Evolutionary conservation across 352 stramenopile species (phyloP).

Genomic region (Globisporangium emineosum): DNA sequence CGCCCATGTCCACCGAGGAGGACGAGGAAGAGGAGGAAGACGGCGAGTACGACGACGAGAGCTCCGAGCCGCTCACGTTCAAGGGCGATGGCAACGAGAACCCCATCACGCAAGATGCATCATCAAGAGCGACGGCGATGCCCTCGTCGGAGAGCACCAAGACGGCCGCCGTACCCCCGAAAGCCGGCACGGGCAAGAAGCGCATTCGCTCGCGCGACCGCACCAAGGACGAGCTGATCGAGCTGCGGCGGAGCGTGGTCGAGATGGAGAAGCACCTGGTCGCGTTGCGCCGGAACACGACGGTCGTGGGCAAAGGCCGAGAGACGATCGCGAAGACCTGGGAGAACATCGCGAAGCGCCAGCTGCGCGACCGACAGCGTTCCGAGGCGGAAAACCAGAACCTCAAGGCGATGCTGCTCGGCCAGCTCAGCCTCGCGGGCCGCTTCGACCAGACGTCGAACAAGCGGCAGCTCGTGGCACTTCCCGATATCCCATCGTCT

Average conservation of each 20-base stretch:
- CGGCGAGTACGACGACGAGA: not conserved
- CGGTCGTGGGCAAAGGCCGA: conserved; percentile 12
- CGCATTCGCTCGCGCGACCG: conserved; percentile 14
- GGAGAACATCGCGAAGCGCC: conserved; percentile 15
- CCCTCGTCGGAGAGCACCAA: not conserved
- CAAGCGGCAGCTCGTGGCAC: conserved; percentile 17
- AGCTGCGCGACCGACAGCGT: conserved; percentile 11
- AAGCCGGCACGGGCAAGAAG: conserved; percentile 9
- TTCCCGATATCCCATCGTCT: not conserved
- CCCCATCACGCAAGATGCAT: not conserved
- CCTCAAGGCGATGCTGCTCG: conserved; percentile 19
- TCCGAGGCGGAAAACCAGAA: conserved; percentile 17
- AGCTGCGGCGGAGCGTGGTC: conserved; percentile 9
- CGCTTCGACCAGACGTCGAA: conserved; percentile 17
- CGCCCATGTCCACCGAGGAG: conserved; percentile 14
- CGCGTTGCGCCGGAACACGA: conserved; percentile 13
- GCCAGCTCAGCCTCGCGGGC: conserved; percentile 14
- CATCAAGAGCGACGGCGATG: not conserved
- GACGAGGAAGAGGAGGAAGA: conserved; percentile 12
- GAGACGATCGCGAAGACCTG: conserved; percentile 10
- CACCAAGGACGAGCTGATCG: conserved; percentile 17
- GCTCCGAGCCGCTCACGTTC: not conserved
- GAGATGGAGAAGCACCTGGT: conserved; percentile 16
- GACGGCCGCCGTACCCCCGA: not conserved
- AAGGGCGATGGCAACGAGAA: not conserved